A percentile compares a stretch with the other conserved stretches of the same genome.
Evolutionary conservation across 345 rosid species (phyloP).

Genomic region (Orychophragmus violaceus): DNA sequence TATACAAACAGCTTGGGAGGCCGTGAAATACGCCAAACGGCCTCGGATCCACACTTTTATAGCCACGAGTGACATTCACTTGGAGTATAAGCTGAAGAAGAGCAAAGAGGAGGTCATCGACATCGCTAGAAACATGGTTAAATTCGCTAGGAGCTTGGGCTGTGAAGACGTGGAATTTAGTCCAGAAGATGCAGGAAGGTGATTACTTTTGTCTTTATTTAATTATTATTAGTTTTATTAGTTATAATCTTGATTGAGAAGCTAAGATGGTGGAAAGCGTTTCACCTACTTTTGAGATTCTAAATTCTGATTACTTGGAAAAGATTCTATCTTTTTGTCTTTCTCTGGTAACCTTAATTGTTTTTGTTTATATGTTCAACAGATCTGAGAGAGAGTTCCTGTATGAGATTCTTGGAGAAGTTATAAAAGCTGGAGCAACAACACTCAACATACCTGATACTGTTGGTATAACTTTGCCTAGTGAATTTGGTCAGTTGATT

Average conservation of each 20-base stretch:
- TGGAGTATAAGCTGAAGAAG: background rate
- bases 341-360: too few species aligned
- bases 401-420: constrained; percentile 81
- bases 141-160: background rate
- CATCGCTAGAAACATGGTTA: background rate
- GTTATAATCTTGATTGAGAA: constrained; percentile 7
- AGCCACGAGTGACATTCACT: background rate
- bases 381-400: constrained; percentile 85
- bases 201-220: constrained; percentile 28
- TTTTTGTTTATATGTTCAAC: background rate
- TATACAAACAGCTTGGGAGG: too few species aligned
- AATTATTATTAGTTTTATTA: background rate
- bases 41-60: too few species aligned
- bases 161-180: background rate
- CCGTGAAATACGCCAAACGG: too few species aligned
- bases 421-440: constrained; percentile 92
- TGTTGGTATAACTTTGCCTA: constrained; percentile 77
- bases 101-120: background rate
- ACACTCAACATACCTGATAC: constrained; percentile 94
- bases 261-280: constrained; percentile 33
- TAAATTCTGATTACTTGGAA: too few species aligned
- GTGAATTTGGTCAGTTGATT: constrained; percentile 76
- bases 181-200: constrained; percentile 42
- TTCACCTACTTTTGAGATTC: background rate
- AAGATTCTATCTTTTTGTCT: too few species aligned